Evolutionary conservation across 108 stramenopile genomes (phyloP).

Genomic region (Parmales sp.): DNA sequence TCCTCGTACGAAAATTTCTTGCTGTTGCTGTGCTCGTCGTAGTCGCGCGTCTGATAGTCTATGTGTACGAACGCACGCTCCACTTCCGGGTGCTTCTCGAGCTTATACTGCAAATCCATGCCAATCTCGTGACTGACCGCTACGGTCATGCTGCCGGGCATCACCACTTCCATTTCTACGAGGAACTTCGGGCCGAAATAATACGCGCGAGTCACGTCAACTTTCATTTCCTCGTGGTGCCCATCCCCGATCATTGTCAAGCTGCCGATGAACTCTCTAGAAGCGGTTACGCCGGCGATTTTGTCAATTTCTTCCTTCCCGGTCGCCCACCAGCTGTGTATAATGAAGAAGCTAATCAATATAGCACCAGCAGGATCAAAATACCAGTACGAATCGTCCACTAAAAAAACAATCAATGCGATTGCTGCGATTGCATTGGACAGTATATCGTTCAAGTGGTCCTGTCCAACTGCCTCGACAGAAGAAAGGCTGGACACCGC

Average conservation of each 20-base stretch:
- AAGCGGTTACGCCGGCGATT: neutral
- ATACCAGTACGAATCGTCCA: constrained; percentile 49
- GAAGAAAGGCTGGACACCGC: constrained; percentile 52
- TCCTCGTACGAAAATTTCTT: too few relatives aligned
- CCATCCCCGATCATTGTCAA: constrained; percentile 54
- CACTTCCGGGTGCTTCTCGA: constrained; percentile 77
- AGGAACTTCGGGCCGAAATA: constrained; percentile 89
- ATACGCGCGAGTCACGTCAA: constrained; percentile 78
- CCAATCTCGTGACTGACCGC: constrained; percentile 83
- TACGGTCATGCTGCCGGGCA: constrained; percentile 63
- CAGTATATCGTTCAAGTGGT: constrained; percentile 88
- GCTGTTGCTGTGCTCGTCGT: constrained; percentile 83
- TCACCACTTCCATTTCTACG: constrained; percentile 85
- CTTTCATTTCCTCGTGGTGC: constrained; percentile 67
- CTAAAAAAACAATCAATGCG: constrained; percentile 53
- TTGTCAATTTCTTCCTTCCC: constrained; percentile 78
- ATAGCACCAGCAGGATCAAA: constrained; percentile 85
- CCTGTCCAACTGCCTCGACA: constrained; percentile 72
- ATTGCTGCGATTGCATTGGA: constrained; percentile 74
- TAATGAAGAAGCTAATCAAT: constrained; percentile 77
- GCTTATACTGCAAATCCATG: constrained; percentile 87
- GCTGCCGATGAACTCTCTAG: constrained; percentile 67
- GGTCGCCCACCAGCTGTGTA: constrained; percentile 72
- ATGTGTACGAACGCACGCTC: constrained; percentile 94
- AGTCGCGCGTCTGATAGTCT: constrained; percentile 75